Conservation (phyloP, 2,329 filamentous ascomycete genomes). For the Xenosphaeropsis pyriputrescens region DNA sequence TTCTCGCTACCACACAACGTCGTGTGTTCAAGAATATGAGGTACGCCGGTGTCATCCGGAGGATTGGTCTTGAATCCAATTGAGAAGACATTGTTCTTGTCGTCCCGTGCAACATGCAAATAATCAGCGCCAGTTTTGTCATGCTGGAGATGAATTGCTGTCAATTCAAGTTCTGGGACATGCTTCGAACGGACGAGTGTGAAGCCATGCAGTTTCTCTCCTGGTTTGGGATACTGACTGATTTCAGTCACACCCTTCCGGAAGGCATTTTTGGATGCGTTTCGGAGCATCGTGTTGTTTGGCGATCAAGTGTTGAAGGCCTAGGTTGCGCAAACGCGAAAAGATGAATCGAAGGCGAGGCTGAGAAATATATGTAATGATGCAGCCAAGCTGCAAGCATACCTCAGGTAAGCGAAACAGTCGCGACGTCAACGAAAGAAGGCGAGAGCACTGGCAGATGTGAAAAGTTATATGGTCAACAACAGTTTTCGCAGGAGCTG, state of each 20-base stretch:
- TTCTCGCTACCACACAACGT: constrained; percentile 92
- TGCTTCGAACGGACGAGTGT: constrained; percentile 80
- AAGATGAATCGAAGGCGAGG: too few species aligned
- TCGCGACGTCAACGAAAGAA: too few species aligned
- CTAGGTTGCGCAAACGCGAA: too few species aligned
- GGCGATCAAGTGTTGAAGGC: too few species aligned
- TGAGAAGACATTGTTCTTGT: constrained; percentile 98
- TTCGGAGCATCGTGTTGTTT: constrained; percentile 30
- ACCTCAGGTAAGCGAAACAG: too few species aligned
- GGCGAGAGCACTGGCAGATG: too few species aligned
- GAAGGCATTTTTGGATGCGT: constrained; percentile 28
- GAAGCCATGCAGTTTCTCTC: constrained; percentile 85
- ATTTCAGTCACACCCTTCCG: constrained; percentile 61
- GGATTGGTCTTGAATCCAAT: constrained; percentile 99
- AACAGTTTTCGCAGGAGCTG: too few species aligned
- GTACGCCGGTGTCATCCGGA: constrained; percentile 87
- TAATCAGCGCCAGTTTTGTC: constrained; percentile 95
- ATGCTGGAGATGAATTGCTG: constrained; percentile 78
- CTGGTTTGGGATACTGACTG: constrained; percentile 59
- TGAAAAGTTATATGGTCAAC: too few species aligned
- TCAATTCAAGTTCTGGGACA: constrained; percentile 86
- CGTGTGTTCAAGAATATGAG: constrained; percentile 95
- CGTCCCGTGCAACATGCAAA: constrained; percentile 84
- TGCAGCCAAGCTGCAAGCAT: too few species aligned
- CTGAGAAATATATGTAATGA: too few species aligned